phyloP scores from a whole-genome alignment of 1,284 basidiomycete genomes.

The Cystobasidium pallidum region DNA sequence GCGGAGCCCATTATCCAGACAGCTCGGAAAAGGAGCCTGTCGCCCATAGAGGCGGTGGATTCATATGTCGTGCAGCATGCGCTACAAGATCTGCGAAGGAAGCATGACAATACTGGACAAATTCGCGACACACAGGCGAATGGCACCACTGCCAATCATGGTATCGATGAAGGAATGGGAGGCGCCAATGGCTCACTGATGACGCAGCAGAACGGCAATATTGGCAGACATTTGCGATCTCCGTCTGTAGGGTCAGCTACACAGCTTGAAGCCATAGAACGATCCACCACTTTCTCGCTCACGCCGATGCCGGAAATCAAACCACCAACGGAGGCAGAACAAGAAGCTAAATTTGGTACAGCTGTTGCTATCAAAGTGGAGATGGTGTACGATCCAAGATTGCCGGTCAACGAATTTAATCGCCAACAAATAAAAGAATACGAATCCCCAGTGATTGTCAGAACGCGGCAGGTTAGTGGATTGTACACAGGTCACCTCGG shows the following conservation, averaged over 20 bases:
- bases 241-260: constrained; percentile 5
- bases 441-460: constrained; percentile 12
- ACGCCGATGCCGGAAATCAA: constrained; percentile 18
- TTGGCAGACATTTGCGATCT: constrained; percentile 4
- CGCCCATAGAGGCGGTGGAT: constrained; percentile 22
- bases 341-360: constrained; percentile 28
- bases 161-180: not conserved
- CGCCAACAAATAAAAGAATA: not conserved
- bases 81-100: constrained; percentile 25
- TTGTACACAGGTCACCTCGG: not conserved
- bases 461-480: constrained; percentile 22
- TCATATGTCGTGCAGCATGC: constrained; percentile 24
- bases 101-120: constrained; percentile 4
- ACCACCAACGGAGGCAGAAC: constrained; percentile 27
- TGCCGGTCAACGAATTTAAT: constrained; percentile 3
- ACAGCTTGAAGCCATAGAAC: not conserved
- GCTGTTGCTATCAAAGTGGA: constrained; percentile 9
- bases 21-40: constrained; percentile 12
- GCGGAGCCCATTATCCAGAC: not conserved
- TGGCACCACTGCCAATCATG: not conserved
- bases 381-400: constrained; percentile 34
- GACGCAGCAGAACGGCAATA: not conserved
- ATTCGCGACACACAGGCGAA: not conserved
- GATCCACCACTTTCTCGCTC: constrained; percentile 5
- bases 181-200: too few species aligned